A percentile compares a stretch with the other conserved stretches of the same genome.
Conservation (phyloP, 441 rosid genomes). For the Monsonia emarginata region DNA sequence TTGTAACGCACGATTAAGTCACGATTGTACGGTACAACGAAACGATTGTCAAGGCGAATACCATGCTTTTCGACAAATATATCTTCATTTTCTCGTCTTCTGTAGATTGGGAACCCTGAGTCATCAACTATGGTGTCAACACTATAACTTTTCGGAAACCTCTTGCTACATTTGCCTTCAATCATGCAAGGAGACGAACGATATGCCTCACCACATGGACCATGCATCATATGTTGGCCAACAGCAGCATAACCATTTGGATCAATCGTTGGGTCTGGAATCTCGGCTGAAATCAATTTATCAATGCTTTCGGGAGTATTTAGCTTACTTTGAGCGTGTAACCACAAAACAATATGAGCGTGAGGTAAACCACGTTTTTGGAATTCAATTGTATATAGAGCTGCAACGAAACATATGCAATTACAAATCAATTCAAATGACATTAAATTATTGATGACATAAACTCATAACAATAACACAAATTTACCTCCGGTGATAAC, state of each 20-base stretch:
- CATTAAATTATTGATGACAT: too few relatives aligned
- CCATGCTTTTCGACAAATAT: background rate
- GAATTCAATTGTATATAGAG: constrained; percentile 5
- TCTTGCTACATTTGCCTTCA: background rate
- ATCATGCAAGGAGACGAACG: background rate
- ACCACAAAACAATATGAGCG: constrained; percentile 15
- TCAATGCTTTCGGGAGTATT: background rate
- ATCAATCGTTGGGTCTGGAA: background rate
- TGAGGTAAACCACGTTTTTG: constrained; percentile 13
- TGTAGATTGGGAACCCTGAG: background rate
- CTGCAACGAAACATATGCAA: too few relatives aligned
- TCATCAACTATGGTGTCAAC: background rate
- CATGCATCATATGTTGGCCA: constrained; percentile 3
- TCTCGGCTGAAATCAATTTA: constrained; percentile 7
- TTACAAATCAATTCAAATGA: too few relatives aligned
- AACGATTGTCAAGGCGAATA: background rate
- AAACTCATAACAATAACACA: too few relatives aligned
- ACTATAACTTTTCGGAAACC: constrained; percentile 4
- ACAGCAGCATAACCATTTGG: background rate
- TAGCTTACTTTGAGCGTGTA: background rate
- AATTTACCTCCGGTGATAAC: background rate
- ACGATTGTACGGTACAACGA: constrained; percentile 6
- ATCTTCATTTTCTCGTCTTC: background rate
- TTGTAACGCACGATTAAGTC: background rate
- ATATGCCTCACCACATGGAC: background rate